Evolutionary conservation across 352 stramenopile genomes (phyloP).

Genomic region (Phytophthora citrophthora): DNA sequence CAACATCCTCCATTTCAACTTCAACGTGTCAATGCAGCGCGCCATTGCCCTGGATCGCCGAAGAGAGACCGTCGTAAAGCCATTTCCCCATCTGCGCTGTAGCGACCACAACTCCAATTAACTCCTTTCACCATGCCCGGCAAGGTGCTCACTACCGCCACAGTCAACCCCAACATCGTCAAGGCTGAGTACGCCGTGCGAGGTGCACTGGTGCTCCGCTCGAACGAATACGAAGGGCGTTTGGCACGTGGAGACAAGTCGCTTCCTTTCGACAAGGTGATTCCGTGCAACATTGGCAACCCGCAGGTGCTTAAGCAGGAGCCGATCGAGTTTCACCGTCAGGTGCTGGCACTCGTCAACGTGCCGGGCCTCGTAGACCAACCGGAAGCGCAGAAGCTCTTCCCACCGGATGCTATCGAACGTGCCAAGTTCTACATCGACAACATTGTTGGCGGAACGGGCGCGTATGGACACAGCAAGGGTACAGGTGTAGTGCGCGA

Average conservation of each 20-base stretch:
- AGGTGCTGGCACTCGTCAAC: slow-evolving; percentile 93
- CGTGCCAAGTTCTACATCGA: slow-evolving; percentile 89
- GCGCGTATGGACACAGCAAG: slow-evolving; percentile 94
- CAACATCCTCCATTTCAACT: not conserved
- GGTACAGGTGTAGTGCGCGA: slow-evolving; percentile 87
- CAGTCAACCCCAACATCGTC: slow-evolving; percentile 76
- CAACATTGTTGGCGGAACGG: slow-evolving; percentile 88
- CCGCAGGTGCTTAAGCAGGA: slow-evolving; percentile 69
- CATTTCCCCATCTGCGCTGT: slow-evolving; percentile 4
- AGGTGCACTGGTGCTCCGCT: slow-evolving; percentile 84
- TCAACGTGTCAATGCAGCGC: slow-evolving; percentile 12
- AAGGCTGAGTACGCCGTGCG: slow-evolving; percentile 91
- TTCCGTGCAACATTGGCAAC: slow-evolving; percentile 20
- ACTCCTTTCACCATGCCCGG: not conserved
- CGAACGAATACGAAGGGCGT: slow-evolving; percentile 76
- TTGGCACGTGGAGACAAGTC: slow-evolving; percentile 64
- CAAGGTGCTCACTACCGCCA: slow-evolving; percentile 16
- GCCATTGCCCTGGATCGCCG: slow-evolving; percentile 7
- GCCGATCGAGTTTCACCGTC: slow-evolving; percentile 93
- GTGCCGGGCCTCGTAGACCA: slow-evolving; percentile 88
- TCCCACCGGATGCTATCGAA: slow-evolving; percentile 86
- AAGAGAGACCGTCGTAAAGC: not conserved
- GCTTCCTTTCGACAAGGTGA: slow-evolving; percentile 77
- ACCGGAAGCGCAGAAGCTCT: slow-evolving; percentile 78
- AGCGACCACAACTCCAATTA: not conserved